Base-by-base conservation (phyloP, 2,329 filamentous ascomycete genomes). In the Fusarium palustre region DNA sequence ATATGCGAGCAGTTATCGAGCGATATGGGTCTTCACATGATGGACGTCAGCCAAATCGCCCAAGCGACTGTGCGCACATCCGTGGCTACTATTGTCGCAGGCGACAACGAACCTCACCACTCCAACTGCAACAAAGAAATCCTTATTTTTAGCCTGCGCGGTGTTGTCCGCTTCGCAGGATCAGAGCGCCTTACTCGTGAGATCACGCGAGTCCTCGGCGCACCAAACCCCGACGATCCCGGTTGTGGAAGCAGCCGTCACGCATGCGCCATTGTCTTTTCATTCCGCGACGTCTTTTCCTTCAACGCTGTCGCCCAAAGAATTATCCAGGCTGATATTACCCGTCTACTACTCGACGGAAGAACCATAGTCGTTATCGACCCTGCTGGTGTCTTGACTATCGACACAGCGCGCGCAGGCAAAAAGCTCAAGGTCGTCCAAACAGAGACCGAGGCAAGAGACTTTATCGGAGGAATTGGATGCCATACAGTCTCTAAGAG, bases 21-120 rank as follows among this genome's bases (percentile, higher is more conserved):
- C 9, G 76, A 78, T 13, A 77, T 78, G 76, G 76, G 76, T 9
- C 67, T 78, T 41, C 76, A 78, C 62, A 78, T 78, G 76, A 78
- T 78, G 76, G 76, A 78, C 24, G 75, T 76, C 3, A 76, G 75
- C 58, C 76, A 78, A 50, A 76, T 78, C 18, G 72, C 72, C 7
- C 53, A 72, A 18, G 75, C 76, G 1, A 78, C 75, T 0, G 75
- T 77, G 5, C 71, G 72, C 9, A 77, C 75, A 4, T 71, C 74
- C 2, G 69, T 77, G 10, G 74, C 74, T 8, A 79, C 76, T 6
- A 75, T 79, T 33, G 66, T 76, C 8, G 65, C 73, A 1, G 75
- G 76, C 7, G 62, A 68, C 5, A 39, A 50, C 11, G 74, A 78
- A 3, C 74, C 71, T 4, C 65, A 76, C 18, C 64, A 75, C 31